Evolutionary conservation across 805 yeast species (phyloP), one percentile per base, ranked within the genome.

Genomic region (Candida mattraensis): DNA sequence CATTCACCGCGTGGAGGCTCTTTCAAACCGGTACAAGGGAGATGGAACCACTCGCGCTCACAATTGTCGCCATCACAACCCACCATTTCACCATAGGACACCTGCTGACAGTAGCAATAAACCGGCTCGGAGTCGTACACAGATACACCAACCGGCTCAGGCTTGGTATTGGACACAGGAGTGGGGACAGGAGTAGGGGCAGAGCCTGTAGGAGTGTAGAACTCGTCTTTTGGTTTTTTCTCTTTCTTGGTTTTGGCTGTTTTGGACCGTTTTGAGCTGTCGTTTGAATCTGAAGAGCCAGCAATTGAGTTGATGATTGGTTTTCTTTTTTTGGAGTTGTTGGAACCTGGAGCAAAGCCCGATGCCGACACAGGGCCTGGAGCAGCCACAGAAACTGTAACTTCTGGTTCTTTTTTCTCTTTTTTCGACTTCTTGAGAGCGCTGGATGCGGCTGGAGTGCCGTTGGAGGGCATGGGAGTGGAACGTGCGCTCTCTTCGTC

Each of bases 51-150:
- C 60, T 89, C 98, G 36, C 87, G 70, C 57, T 80, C 80, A 66
- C 98, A 91, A 40, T 81, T 78, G 22, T 86, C 89, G 9, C 96
- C 97, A 55, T 93, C 99, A 64, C 99, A 93, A 2, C 95, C 99
- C 42, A 93, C 97, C 99, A 93, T 93, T 55, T 93, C 98, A 13
- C 99, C 99, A 57, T 85, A 93, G 4, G 97, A 91, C 0, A 89
- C 95, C 58, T 89, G 96, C 58, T 88, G 87, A 65, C 99, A 93
- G 65, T 91, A 89, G 61, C 99, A 93, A 59, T 91, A 91, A 2
- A 88, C 76, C 1, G 95, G 95, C 53, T 89, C 97, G 15, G 48
- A 37, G 7, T 56, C 59, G 33, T 40, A 48, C 12, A 48, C 42
- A 9, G 47, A 42, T 17, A 48, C 43, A 8, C 31, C 37, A 9